phyloP scores from a whole-genome alignment of 2,329 filamentous ascomycete genomes.

The Parasarocladium wereldwijsianum region DNA sequence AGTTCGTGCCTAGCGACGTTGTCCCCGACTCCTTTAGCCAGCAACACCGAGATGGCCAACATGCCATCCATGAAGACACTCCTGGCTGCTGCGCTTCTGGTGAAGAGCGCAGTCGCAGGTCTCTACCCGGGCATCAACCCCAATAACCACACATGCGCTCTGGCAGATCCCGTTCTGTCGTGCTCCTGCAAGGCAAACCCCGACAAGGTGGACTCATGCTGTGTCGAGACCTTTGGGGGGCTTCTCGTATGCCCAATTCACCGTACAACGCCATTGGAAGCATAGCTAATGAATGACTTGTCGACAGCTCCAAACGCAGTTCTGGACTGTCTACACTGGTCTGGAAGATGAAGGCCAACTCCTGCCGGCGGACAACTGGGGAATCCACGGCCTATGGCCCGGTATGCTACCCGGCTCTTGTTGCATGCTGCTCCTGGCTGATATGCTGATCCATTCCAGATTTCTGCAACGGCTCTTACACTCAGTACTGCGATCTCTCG shows the following conservation, averaged over 20 bases:
- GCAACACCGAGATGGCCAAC: too few relatives aligned
- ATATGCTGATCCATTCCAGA: too few relatives aligned
- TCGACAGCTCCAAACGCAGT: conserved; percentile 39
- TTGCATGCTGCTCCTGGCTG: too few relatives aligned
- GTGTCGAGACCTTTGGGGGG: conserved; percentile 49
- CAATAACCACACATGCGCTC: conserved; percentile 40
- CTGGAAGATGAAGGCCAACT: conserved; percentile 41
- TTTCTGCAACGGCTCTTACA: conserved; percentile 40
- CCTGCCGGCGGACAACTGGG: conserved; percentile 41
- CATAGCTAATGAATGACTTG: not conserved
- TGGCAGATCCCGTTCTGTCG: conserved; percentile 27
- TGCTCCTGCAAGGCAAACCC: conserved; percentile 31
- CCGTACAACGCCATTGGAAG: not conserved
- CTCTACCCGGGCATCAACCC: conserved; percentile 29
- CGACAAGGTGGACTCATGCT: conserved; percentile 42
- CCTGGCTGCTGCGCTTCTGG: conserved; percentile 13
- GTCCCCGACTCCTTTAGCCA: too few relatives aligned
- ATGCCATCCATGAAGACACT: too few relatives aligned
- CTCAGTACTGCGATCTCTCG: conserved; percentile 50
- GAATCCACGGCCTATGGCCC: conserved; percentile 45
- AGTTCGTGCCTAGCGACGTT: too few relatives aligned
- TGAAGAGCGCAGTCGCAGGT: conserved; percentile 18
- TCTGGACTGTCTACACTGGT: conserved; percentile 51
- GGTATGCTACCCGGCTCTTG: too few relatives aligned
- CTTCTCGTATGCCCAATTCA: conserved; percentile 25